These are phyloP conservation scores for Micractinium conductrix DNA, from an alignment of 139 green algal species.

Conservation along the genomic window DNA sequence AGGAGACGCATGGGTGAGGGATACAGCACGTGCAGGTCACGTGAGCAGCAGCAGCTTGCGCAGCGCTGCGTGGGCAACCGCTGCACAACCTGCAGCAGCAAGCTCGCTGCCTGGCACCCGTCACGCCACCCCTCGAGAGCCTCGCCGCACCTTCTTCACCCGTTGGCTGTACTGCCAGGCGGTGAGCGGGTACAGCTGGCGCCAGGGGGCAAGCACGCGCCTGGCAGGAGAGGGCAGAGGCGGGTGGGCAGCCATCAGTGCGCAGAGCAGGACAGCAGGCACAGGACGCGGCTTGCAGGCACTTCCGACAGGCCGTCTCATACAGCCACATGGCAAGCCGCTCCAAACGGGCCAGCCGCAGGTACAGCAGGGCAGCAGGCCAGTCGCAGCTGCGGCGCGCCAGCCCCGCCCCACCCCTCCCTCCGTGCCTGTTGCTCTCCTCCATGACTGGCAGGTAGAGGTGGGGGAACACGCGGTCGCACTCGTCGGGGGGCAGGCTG, in stretches of 20 bases:
- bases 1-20: no score
- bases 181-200: conserved; percentile 71
- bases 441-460: conserved; percentile 97
- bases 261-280: no score
- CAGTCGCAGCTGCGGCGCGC: no score
- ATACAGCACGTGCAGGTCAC: no score
- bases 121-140: not conserved
- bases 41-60: not conserved
- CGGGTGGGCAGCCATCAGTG: no score
- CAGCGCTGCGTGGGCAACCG: not conserved
- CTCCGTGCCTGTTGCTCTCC: conserved; percentile 90
- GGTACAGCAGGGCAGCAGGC: no score
- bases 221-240: no score
- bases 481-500: conserved; percentile 85
- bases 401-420: no score
- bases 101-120: not conserved
- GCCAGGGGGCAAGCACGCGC: conserved; percentile 85
- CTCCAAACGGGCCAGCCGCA: no score
- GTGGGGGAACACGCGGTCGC: conserved; percentile 90
- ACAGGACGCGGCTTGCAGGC: no score
- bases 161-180: conserved; percentile 39
- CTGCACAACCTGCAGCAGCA: not conserved
- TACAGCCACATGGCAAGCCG: no score
- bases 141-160: conserved; percentile 7
- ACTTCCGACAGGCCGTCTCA: no score